phyloP scores from a whole-genome alignment of 2,329 filamentous ascomycete genomes.

The Aspergillus glaucus region DNA sequence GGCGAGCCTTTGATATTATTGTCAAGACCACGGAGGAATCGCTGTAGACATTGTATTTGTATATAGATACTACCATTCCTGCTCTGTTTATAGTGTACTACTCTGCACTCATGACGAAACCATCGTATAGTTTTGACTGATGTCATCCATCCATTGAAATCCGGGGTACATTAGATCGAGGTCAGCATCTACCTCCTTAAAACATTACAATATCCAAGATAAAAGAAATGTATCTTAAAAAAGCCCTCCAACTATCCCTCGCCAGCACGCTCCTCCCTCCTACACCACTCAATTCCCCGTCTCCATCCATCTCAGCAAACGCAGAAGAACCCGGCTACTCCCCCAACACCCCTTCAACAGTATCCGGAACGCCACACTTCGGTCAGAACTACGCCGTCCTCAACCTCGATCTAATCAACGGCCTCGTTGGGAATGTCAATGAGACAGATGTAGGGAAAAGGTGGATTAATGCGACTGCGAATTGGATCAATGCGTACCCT shows the following conservation, averaged over 20 bases:
- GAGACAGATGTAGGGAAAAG: neutral
- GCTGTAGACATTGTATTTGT: slow-evolving; percentile 7
- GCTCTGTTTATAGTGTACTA: neutral
- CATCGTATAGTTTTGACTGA: too few relatives aligned
- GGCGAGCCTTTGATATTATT: slow-evolving; percentile 67
- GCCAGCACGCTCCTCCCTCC: neutral
- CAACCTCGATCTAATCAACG: neutral
- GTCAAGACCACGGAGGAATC: slow-evolving; percentile 58
- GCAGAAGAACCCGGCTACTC: neutral
- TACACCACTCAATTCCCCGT: neutral
- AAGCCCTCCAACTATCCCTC: neutral
- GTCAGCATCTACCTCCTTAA: too few relatives aligned
- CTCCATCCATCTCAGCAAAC: neutral
- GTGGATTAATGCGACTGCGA: neutral
- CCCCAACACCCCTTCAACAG: neutral
- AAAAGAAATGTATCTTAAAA: neutral
- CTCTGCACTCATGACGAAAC: neutral
- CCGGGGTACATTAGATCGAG: too few relatives aligned
- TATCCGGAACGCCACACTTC: neutral
- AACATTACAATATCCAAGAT: too few relatives aligned
- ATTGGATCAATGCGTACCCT: neutral
- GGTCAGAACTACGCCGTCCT: neutral
- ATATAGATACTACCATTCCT: neutral
- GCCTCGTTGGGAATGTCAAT: neutral
- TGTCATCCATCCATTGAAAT: too few relatives aligned